phyloP scores from a whole-genome alignment of 148 eudicot genomes.

The Fagopyrum tataricum region DNA sequence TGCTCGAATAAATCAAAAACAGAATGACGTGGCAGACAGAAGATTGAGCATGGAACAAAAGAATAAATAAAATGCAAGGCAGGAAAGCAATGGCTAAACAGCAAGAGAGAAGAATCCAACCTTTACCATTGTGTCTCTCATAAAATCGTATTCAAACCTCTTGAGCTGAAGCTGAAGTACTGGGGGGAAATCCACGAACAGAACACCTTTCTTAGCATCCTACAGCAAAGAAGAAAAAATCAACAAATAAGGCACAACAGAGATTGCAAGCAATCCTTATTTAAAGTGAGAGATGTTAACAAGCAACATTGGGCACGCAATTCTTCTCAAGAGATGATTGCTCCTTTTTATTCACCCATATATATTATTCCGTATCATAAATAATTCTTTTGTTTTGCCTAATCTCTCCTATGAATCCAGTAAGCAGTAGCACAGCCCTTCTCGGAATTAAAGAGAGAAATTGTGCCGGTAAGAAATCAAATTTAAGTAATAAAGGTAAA shows the following conservation, averaged over 20 bases:
- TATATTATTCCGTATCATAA: background rate
- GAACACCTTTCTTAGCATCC: slow-evolving; percentile 91
- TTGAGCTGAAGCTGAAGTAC: slow-evolving; percentile 88
- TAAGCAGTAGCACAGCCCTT: background rate
- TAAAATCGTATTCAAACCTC: slow-evolving; percentile 84
- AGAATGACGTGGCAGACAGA: background rate
- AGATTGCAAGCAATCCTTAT: background rate
- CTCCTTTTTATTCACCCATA: background rate
- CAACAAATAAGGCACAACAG: background rate
- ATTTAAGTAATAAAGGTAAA: background rate
- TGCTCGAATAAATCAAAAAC: background rate
- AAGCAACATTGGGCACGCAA: background rate
- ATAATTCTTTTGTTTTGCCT: background rate
- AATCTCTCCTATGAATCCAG: background rate
- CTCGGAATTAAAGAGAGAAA: background rate
- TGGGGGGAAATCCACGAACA: slow-evolving; percentile 87
- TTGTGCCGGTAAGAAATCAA: background rate
- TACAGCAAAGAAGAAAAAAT: slow-evolving; percentile 21
- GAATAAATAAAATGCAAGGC: background rate
- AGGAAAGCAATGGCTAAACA: background rate
- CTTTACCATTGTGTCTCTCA: slow-evolving; percentile 79
- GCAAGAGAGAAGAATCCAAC: slow-evolving; percentile 25
- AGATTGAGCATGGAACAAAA: background rate
- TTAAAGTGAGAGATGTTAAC: background rate
- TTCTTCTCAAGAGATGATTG: background rate